Evolutionary conservation across 768 basidiomycete species (phyloP).

Genomic region (Cystofilobasidium macerans): DNA sequence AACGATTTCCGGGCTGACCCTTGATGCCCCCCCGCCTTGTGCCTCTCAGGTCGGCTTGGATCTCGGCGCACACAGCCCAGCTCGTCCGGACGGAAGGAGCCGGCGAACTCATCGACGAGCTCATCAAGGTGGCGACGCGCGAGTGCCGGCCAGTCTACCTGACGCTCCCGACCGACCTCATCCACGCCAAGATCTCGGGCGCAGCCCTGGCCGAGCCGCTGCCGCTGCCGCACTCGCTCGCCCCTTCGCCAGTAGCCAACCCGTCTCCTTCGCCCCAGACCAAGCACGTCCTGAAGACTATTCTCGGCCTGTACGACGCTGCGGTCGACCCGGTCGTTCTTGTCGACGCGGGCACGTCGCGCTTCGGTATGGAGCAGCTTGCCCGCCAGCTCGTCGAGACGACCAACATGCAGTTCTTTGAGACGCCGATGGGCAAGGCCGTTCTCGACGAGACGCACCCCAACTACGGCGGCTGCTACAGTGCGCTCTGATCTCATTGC

Average conservation of each 20-base stretch:
- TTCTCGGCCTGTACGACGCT: slow-evolving; percentile 34
- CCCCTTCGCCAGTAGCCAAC: slow-evolving; percentile 10
- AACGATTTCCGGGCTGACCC: neutral
- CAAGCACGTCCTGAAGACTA: slow-evolving; percentile 14
- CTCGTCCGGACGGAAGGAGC: slow-evolving; percentile 50
- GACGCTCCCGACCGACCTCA: slow-evolving; percentile 68
- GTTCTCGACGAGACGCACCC: slow-evolving; percentile 53
- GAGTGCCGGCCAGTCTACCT: slow-evolving; percentile 69
- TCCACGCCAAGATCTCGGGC: slow-evolving; percentile 55
- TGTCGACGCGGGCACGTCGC: slow-evolving; percentile 47
- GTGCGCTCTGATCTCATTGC: too few species aligned
- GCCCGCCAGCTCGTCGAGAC: slow-evolving; percentile 51
- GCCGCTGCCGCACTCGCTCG: slow-evolving; percentile 30
- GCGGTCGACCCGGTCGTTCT: slow-evolving; percentile 46
- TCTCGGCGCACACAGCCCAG: slow-evolving; percentile 58
- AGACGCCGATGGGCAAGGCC: slow-evolving; percentile 6
- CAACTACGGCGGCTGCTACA: slow-evolving; percentile 67
- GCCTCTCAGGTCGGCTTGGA: slow-evolving; percentile 41
- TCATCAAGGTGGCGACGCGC: slow-evolving; percentile 48
- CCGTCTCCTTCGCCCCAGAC: slow-evolving; percentile 13
- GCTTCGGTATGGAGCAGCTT: slow-evolving; percentile 57
- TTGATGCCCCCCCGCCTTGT: neutral
- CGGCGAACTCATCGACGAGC: slow-evolving; percentile 62
- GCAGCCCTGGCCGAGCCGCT: slow-evolving; percentile 52
- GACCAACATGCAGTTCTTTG: slow-evolving; percentile 62